phyloP scores from a whole-genome alignment of 148 eudicot genomes.

The Dianthus caryophyllus region DNA sequence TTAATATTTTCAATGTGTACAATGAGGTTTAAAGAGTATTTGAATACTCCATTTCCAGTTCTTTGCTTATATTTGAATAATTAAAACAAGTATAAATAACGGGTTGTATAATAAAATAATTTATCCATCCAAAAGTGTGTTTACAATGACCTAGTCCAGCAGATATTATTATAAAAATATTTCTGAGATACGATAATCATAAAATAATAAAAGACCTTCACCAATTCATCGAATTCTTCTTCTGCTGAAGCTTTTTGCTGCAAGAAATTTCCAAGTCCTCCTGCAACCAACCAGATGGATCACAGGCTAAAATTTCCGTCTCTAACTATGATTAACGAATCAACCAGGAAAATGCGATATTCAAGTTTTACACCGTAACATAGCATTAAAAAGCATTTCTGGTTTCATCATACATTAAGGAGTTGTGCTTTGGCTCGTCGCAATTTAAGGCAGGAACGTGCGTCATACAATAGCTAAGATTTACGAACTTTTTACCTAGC shows the following conservation, averaged over 20 bases:
- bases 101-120: no score
- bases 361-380: no score
- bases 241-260: slow-evolving; percentile 49
- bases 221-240: slow-evolving; percentile 54
- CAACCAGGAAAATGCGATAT: neutral
- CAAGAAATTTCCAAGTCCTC: slow-evolving; percentile 58
- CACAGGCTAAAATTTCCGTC: neutral
- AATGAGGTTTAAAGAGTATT: no score
- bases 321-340: neutral
- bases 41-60: no score
- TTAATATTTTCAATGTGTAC: no score
- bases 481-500: slow-evolving; percentile 46
- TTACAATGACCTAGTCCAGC: no score
- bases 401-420: neutral
- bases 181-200: no score
- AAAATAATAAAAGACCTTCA: no score
- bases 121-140: no score
- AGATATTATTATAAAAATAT: no score
- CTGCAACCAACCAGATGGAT: slow-evolving; percentile 30
- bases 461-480: neutral
- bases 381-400: neutral
- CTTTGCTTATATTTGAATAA: no score
- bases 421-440: neutral
- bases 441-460: neutral
- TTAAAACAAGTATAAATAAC: no score